Conservation (phyloP, 176 grass and related monocot species). For the Eremochloa ophiuroides region DNA sequence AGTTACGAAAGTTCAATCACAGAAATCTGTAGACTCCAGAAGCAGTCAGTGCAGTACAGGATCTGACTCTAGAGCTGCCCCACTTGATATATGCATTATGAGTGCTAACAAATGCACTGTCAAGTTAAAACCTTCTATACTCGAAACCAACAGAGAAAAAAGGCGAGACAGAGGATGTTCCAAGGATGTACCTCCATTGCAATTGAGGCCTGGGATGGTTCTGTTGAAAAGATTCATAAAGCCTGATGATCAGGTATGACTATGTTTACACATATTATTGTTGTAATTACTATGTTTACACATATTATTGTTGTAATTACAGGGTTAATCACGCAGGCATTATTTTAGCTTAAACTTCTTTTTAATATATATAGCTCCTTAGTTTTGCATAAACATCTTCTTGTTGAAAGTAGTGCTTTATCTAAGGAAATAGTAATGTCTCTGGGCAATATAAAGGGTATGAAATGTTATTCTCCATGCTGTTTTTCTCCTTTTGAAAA, state of each 20-base stretch:
- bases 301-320: neutral
- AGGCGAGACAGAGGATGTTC: neutral
- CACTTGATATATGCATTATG: constrained; percentile 41
- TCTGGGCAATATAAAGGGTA: neutral
- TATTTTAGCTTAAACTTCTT: neutral
- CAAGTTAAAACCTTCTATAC: constrained; percentile 7
- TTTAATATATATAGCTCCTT: neutral
- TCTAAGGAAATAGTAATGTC: neutral
- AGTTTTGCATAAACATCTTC: neutral
- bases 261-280: neutral
- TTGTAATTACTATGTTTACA: no score
- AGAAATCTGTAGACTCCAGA: neutral
- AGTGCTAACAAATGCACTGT: neutral
- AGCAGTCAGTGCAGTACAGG: neutral
- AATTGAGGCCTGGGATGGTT: constrained; percentile 50
- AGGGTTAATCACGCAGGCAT: neutral
- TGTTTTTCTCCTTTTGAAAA: neutral
- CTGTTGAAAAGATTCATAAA: constrained; percentile 46
- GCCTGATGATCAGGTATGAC: constrained; percentile 32
- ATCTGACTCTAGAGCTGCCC: constrained; percentile 12
- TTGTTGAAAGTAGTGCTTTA: neutral
- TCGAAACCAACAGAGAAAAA: constrained; percentile 32
- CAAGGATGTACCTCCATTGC: neutral
- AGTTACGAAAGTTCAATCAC: neutral
- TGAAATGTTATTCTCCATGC: neutral